These are phyloP conservation scores for Magnusiomyces fungicola DNA, from an alignment of 1,139 yeast genomes.

Conservation along the genomic window DNA sequence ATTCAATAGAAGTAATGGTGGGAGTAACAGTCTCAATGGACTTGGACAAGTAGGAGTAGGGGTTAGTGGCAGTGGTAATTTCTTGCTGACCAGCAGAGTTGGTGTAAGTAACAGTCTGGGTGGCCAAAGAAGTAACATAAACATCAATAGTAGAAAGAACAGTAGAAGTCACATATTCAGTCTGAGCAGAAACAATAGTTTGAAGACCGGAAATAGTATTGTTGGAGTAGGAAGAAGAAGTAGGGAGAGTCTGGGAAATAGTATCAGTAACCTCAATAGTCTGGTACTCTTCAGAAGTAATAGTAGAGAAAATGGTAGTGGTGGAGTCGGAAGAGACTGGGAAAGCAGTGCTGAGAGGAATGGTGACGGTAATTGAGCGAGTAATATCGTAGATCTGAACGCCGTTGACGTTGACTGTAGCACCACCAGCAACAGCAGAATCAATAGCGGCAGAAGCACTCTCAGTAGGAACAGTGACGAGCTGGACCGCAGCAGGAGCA, in stretches of 20 bases:
- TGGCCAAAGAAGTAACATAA: not conserved
- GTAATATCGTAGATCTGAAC: constrained; percentile 1
- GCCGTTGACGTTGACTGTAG: not conserved
- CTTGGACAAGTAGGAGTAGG: constrained; percentile 3
- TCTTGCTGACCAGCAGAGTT: not conserved
- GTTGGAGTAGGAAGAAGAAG: not conserved
- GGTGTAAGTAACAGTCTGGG: constrained; percentile 1
- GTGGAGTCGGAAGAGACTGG: not conserved
- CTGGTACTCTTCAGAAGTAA: not conserved
- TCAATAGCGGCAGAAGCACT: not conserved
- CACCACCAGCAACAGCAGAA: not conserved
- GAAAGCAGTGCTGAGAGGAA: not conserved
- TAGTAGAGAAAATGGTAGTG: constrained; percentile 1
- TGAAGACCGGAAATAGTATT: not conserved
- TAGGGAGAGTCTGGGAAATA: not conserved
- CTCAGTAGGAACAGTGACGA: not conserved
- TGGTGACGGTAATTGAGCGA: not conserved
- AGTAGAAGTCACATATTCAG: not conserved
- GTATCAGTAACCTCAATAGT: not conserved
- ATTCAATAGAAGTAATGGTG: constrained; percentile 5
- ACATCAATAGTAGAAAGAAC: not conserved
- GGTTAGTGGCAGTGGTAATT: constrained; percentile 1
- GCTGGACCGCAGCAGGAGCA: not conserved
- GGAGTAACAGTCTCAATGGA: not conserved
- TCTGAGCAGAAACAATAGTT: not conserved